These are phyloP conservation scores for Mycena albidolilacea DNA, from an alignment of 768 basidiomycete species.

Conservation along the genomic window DNA sequence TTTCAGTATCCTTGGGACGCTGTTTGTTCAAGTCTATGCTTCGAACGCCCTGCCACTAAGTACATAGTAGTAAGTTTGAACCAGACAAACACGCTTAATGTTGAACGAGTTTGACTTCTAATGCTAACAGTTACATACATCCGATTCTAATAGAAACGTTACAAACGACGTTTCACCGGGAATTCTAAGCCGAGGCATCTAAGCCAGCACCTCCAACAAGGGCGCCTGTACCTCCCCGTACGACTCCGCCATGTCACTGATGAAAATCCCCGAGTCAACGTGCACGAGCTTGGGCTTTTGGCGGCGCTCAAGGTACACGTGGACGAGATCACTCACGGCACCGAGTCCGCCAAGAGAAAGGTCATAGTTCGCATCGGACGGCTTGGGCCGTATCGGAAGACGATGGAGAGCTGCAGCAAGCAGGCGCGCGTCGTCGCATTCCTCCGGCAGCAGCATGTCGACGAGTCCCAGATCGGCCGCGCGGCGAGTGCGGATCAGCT, in stretches of 20 bases:
- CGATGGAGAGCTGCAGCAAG: constrained; percentile 14
- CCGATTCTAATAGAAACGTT: not conserved
- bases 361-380: constrained; percentile 20
- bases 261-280: constrained; percentile 22
- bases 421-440: constrained; percentile 16
- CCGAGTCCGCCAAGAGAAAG: constrained; percentile 11
- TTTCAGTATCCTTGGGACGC: no score
- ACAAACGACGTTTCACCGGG: not conserved
- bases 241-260: constrained; percentile 15
- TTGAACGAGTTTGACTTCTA: no score
- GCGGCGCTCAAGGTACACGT: not conserved
- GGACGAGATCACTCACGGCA: constrained; percentile 10
- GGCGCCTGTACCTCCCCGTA: not conserved
- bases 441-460: constrained; percentile 25
- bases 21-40: no score
- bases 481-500: constrained; percentile 25
- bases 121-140: not conserved
- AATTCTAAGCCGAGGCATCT: not conserved
- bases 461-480: constrained; percentile 26
- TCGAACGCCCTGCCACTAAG: no score
- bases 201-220: not conserved
- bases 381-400: constrained; percentile 14
- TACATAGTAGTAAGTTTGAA: no score
- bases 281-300: constrained; percentile 11
- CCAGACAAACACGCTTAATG: no score